phyloP scores from a whole-genome alignment of 2,329 filamentous ascomycete species.

The Fusarium denticulatum region DNA sequence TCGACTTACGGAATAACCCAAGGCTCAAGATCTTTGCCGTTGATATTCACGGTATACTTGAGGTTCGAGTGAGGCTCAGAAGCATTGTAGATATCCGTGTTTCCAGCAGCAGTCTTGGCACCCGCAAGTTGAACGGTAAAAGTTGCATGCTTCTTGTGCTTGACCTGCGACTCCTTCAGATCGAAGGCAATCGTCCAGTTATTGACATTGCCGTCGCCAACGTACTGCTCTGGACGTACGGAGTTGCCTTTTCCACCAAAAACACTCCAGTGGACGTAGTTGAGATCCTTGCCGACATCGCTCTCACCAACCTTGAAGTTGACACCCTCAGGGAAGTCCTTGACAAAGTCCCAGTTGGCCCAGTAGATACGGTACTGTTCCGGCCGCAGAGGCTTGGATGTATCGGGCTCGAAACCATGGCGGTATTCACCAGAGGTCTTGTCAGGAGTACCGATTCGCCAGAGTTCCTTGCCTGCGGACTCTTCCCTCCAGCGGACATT shows the following conservation, averaged over 20 bases:
- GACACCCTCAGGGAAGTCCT: slow-evolving; percentile 68
- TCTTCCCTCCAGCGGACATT: slow-evolving; percentile 63
- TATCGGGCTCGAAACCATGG: slow-evolving; percentile 63
- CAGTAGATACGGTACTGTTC: slow-evolving; percentile 71
- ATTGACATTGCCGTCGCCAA: slow-evolving; percentile 58
- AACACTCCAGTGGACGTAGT: slow-evolving; percentile 74
- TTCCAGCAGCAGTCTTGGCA: slow-evolving; percentile 69
- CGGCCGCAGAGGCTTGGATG: slow-evolving; percentile 59
- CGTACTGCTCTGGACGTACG: slow-evolving; percentile 54
- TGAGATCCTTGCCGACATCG: slow-evolving; percentile 61
- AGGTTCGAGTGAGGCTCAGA: slow-evolving; percentile 64
- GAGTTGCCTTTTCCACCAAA: slow-evolving; percentile 66
- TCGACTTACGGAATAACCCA: slow-evolving; percentile 65
- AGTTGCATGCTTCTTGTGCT: slow-evolving; percentile 57
- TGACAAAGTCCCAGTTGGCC: slow-evolving; percentile 66
- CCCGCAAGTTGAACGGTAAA: slow-evolving; percentile 72
- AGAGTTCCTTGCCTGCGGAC: slow-evolving; percentile 66
- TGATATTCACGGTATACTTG: slow-evolving; percentile 56
- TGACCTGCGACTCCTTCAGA: slow-evolving; percentile 53
- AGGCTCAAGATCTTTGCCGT: slow-evolving; percentile 56
- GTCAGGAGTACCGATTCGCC: slow-evolving; percentile 70
- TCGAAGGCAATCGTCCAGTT: slow-evolving; percentile 70
- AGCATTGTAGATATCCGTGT: slow-evolving; percentile 66
- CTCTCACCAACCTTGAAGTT: slow-evolving; percentile 66
- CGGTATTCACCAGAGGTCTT: slow-evolving; percentile 69